These are phyloP conservation scores for Carallia brachiata DNA, from an alignment of 345 rosid species.

Conservation along the genomic window DNA sequence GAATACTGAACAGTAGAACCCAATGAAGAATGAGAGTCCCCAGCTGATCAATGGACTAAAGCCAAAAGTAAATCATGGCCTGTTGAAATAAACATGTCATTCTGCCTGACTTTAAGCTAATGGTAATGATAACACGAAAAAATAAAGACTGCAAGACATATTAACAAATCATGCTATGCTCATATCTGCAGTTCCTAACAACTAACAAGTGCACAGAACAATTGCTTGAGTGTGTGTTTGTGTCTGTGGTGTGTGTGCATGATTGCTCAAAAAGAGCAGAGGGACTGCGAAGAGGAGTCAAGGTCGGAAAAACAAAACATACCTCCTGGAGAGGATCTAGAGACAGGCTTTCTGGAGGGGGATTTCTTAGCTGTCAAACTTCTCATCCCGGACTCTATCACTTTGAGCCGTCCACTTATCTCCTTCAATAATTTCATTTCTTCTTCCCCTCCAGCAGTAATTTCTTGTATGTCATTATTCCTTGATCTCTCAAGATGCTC, in stretches of 20 bases:
- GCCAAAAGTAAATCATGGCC: conserved; percentile 87
- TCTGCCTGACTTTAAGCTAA: background rate
- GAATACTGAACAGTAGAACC: background rate
- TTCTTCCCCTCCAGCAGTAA: conserved; percentile 40
- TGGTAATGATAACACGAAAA: conserved; percentile 1
- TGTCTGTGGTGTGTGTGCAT: background rate
- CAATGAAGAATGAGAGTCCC: background rate
- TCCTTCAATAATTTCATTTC: conserved; percentile 56
- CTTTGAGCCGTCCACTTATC: conserved; percentile 58
- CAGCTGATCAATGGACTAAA: conserved; percentile 28
- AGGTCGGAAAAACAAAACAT: conserved; percentile 10
- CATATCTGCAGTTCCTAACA: too few species aligned
- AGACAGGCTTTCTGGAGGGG: conserved; percentile 24
- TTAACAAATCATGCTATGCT: too few species aligned
- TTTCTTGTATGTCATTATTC: conserved; percentile 32
- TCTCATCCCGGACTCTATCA: conserved; percentile 56
- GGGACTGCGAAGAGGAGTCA: background rate
- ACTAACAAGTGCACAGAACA: too few species aligned
- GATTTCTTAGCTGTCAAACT: conserved; percentile 36
- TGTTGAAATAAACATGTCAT: conserved; percentile 33
- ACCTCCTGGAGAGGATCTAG: conserved; percentile 46
- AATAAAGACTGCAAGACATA: background rate
- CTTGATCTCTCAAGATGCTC: conserved; percentile 49
- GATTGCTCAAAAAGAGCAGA: background rate
- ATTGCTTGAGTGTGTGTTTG: too few species aligned